phyloP scores from a whole-genome alignment of 108 stramenopile species.

The Craspedostauros australis region DNA sequence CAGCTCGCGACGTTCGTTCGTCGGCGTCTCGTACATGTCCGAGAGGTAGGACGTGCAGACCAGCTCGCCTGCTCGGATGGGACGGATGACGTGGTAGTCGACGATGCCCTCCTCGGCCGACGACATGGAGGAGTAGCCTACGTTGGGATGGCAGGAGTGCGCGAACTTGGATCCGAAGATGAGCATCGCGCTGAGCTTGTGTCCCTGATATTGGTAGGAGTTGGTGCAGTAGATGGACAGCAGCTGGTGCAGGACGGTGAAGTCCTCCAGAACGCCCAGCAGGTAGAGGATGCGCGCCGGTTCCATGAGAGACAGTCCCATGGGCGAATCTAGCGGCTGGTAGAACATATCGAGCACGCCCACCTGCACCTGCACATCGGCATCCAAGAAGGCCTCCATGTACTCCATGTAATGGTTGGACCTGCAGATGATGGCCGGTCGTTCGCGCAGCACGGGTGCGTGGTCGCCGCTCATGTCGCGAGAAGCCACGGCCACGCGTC shows the following conservation, averaged over 20 bases:
- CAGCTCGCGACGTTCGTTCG: constrained; percentile 12
- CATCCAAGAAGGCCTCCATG: constrained; percentile 18
- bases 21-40: constrained; percentile 21
- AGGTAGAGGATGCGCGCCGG: constrained; percentile 13
- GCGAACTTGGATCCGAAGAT: constrained; percentile 16
- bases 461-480: background rate
- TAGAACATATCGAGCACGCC: constrained; percentile 21
- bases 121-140: constrained; percentile 4
- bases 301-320: constrained; percentile 12
- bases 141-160: constrained; percentile 19
- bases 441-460: constrained; percentile 6
- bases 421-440: constrained; percentile 11
- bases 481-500: constrained; percentile 9
- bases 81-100: constrained; percentile 10
- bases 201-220: constrained; percentile 11
- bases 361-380: constrained; percentile 7
- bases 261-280: constrained; percentile 16
- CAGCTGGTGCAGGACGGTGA: constrained; percentile 11
- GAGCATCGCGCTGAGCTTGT: constrained; percentile 6
- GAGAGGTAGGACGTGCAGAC: constrained; percentile 12
- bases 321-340: constrained; percentile 16
- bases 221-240: constrained; percentile 17
- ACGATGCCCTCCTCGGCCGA: constrained; percentile 10
- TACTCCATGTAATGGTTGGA: constrained; percentile 15
- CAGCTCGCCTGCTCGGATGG: constrained; percentile 8